Evolutionary conservation across 2,329 filamentous ascomycete species (phyloP).

Genomic region (Aschersonia sp.): DNA sequence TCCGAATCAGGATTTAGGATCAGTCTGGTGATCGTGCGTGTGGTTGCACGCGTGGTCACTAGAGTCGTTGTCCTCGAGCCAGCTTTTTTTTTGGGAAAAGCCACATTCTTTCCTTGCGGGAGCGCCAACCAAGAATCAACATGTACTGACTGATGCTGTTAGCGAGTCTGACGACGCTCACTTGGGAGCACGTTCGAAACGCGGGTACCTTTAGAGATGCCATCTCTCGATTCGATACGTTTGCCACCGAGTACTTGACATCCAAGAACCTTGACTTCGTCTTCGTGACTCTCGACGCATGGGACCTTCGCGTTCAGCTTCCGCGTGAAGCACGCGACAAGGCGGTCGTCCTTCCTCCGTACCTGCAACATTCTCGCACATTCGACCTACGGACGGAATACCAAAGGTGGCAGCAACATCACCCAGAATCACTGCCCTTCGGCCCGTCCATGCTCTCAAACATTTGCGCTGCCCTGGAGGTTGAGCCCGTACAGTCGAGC

Average conservation of each 20-base stretch:
- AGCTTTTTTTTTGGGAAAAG: no score
- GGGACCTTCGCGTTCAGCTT: constrained; percentile 95
- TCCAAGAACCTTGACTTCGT: constrained; percentile 91
- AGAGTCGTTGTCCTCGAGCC: no score
- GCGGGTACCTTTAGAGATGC: constrained; percentile 96
- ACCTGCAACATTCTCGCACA: constrained; percentile 92
- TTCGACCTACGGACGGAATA: constrained; percentile 97
- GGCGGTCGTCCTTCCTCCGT: constrained; percentile 87
- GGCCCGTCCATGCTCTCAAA: constrained; percentile 91
- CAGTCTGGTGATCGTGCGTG: no score
- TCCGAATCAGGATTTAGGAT: no score
- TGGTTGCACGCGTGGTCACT: no score
- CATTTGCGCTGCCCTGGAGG: constrained; percentile 95
- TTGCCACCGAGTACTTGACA: constrained; percentile 81
- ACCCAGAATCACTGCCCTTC: constrained; percentile 93
- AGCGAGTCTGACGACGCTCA: constrained; percentile 95
- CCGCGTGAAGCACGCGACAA: constrained; percentile 97
- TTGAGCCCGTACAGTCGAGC: constrained; percentile 93
- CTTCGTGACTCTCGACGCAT: constrained; percentile 95
- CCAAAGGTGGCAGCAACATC: constrained; percentile 95
- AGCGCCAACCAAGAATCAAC: no score
- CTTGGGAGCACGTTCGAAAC: constrained; percentile 97
- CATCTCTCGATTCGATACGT: constrained; percentile 85
- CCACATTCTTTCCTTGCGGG: no score
- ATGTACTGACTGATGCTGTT: constrained; percentile 7